A percentile compares a stretch with the other conserved stretches of the same genome.
Evolutionary conservation across 495 filamentous ascomycete species (phyloP).

Genomic region (Tuber magnatum): DNA sequence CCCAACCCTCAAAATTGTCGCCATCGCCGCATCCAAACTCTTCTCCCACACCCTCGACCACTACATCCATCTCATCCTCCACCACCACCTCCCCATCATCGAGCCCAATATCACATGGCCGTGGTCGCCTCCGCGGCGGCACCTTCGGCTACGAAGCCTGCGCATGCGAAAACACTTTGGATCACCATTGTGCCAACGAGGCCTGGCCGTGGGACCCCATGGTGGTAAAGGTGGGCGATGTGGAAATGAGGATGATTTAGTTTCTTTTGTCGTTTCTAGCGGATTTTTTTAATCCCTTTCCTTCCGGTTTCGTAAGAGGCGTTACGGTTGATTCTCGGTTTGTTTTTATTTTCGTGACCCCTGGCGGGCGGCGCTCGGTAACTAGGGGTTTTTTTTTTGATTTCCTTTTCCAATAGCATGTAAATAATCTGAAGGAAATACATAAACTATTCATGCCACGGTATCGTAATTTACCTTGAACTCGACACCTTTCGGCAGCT

Average conservation of each 20-base stretch:
- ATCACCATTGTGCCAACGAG: background rate
- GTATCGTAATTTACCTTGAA: background rate
- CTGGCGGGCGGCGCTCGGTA: background rate
- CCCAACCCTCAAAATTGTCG: background rate
- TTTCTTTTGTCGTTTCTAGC: background rate
- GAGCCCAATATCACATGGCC: background rate
- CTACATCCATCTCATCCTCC: background rate
- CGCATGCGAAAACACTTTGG: background rate
- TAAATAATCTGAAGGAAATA: background rate
- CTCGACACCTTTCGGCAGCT: background rate
- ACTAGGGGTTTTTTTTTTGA: background rate
- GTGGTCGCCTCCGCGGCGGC: background rate
- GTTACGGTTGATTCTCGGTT: background rate
- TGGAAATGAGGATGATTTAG: constrained; percentile 1
- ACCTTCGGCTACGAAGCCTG: background rate
- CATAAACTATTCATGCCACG: background rate
- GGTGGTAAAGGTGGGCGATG: background rate
- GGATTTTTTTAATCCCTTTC: background rate
- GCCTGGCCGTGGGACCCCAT: background rate
- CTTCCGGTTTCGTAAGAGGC: background rate
- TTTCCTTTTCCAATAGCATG: background rate
- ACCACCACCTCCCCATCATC: background rate
- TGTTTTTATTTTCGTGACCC: background rate
- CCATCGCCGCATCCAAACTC: background rate
- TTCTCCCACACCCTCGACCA: background rate